phyloP scores from a whole-genome alignment of 345 rosid genomes.

The Brassica carinata region DNA sequence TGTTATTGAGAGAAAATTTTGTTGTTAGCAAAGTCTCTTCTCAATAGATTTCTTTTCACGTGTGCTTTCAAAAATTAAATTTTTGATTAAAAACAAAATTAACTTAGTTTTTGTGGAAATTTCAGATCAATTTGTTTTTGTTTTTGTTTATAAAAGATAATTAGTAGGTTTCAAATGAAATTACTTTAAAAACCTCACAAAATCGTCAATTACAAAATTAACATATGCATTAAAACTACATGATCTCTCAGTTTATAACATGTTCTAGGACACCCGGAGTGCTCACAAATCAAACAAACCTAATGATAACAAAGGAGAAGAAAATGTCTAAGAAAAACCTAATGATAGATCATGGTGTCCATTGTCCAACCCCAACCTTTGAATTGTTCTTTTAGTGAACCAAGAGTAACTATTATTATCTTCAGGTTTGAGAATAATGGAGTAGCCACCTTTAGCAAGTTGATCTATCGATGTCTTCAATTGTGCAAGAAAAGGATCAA shows the following conservation, averaged over 20 bases:
- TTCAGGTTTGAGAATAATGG: constrained; percentile 75
- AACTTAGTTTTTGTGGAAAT: too few relatives aligned
- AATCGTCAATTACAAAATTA: too few relatives aligned
- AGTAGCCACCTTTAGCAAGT: constrained; percentile 84
- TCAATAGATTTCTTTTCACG: too few relatives aligned
- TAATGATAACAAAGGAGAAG: constrained; percentile 33
- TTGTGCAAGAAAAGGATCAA: constrained; percentile 86
- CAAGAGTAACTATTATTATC: constrained; percentile 57
- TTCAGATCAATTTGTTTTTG: too few relatives aligned
- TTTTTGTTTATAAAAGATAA: too few relatives aligned
- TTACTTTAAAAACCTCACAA: too few relatives aligned
- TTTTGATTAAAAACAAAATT: too few relatives aligned
- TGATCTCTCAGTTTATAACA: constrained; percentile 80
- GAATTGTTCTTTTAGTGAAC: constrained; percentile 85
- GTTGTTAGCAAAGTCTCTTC: too few relatives aligned
- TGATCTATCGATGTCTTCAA: constrained; percentile 81
- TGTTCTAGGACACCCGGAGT: constrained; percentile 90
- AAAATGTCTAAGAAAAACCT: background rate
- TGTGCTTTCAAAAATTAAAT: too few relatives aligned
- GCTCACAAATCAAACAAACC: constrained; percentile 95
- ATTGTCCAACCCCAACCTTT: constrained; percentile 49
- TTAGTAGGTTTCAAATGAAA: too few relatives aligned
- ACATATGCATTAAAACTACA: constrained; percentile 41
- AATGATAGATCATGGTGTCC: background rate
- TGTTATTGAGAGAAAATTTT: too few relatives aligned